These are phyloP conservation scores for Larix kaempferi DNA, from an alignment of 75 land plant species.

Conservation along the genomic window DNA sequence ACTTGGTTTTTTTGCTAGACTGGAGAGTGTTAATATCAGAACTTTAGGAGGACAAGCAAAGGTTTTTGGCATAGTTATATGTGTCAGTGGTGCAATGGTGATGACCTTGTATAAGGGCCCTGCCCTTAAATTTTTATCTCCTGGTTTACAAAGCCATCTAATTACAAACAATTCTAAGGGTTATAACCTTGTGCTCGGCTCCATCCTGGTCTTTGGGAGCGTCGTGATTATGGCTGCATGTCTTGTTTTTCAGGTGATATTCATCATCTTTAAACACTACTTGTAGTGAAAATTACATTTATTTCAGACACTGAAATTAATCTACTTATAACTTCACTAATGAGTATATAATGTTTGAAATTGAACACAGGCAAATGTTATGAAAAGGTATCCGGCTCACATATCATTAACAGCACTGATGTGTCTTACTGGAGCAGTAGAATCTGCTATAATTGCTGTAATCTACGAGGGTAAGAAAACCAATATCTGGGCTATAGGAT, in stretches of 20 bases:
- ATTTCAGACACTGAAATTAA: too few species aligned
- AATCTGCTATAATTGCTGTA: constrained; percentile 44
- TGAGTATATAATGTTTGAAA: too few species aligned
- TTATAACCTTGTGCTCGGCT: too few species aligned
- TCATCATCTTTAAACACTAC: too few species aligned
- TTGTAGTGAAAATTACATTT: too few species aligned
- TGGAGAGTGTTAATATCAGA: neutral
- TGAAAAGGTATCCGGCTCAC: constrained; percentile 51
- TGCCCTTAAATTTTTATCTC: neutral
- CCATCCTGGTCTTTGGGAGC: too few species aligned
- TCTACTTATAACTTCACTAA: too few species aligned
- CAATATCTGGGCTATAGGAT: constrained; percentile 38
- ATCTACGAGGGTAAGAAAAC: constrained; percentile 15
- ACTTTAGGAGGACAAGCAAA: neutral
- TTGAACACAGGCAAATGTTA: constrained; percentile 34
- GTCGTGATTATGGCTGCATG: too few species aligned
- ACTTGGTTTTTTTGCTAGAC: neutral
- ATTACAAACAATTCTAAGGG: too few species aligned
- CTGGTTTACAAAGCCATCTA: too few species aligned
- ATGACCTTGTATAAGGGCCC: neutral
- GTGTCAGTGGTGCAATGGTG: neutral
- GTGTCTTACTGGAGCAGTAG: constrained; percentile 44
- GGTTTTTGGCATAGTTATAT: neutral
- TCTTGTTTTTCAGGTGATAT: too few species aligned
- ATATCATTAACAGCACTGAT: constrained; percentile 57